Percentiles rank a stretch among this genome's conserved stretches.
phyloP scores from a whole-genome alignment of 2,329 filamentous ascomycete genomes.

The Phialophora verrucosa region DNA sequence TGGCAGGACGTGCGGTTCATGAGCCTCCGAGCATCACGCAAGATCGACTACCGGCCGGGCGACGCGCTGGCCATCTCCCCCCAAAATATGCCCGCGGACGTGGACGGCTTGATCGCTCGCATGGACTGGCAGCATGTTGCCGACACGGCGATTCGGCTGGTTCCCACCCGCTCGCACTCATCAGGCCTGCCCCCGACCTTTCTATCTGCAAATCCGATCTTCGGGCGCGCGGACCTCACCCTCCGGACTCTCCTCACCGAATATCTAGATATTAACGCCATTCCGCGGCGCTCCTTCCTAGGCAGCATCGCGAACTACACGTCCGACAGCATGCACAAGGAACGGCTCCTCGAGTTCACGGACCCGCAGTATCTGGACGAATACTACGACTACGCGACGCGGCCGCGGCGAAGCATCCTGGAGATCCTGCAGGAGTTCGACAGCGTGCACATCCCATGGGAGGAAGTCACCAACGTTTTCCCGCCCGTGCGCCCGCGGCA shows the following conservation, averaged over 20 bases:
- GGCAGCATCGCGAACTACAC: constrained; percentile 77
- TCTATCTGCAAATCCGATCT: constrained; percentile 44
- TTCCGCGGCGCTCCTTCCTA: constrained; percentile 88
- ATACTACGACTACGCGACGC: constrained; percentile 92
- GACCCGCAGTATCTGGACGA: constrained; percentile 83
- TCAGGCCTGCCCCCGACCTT: constrained; percentile 45
- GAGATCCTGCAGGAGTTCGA: constrained; percentile 92
- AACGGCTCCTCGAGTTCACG: constrained; percentile 82
- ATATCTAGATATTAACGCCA: constrained; percentile 86
- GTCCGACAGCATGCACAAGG: constrained; percentile 71
- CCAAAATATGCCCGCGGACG: constrained; percentile 83
- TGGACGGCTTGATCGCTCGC: constrained; percentile 74
- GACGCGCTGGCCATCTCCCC: constrained; percentile 83
- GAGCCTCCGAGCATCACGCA: constrained; percentile 58
- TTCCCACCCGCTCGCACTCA: constrained; percentile 17
- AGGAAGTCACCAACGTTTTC: constrained; percentile 73
- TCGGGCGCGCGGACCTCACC: constrained; percentile 54
- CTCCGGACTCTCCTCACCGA: constrained; percentile 78
- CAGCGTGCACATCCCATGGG: constrained; percentile 78
- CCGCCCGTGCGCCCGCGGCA: constrained; percentile 85
- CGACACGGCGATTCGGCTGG: constrained; percentile 63
- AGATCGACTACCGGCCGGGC: constrained; percentile 67
- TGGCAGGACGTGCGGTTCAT: constrained; percentile 94
- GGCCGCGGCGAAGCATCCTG: constrained; percentile 85
- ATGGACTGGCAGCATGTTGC: constrained; percentile 80